Evolutionary conservation across 2,329 filamentous ascomycete species (phyloP), one percentile per base, ranked within the genome.

Genomic region (Ophiosphaerella korrae): DNA sequence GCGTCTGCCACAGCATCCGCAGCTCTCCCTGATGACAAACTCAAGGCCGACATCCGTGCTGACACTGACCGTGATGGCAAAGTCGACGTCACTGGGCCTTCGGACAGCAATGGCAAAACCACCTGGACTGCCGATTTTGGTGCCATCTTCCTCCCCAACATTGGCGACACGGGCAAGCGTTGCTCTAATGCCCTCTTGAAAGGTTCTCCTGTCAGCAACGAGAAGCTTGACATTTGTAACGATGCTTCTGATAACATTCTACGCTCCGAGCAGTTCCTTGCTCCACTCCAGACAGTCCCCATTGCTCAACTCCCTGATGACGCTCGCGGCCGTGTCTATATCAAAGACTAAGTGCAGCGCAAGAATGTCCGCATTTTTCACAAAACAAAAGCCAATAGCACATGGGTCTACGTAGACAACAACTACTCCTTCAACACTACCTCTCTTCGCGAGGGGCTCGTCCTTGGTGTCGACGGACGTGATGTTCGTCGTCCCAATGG

Each of bases 11-110:
- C 26, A 2, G 26, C 26, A 8, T 29, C 26, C 8, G 26, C 26
- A 29, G 26, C 26, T 29, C 26, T 29, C 26, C 26, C 8, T 29
- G 26, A 29, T 29, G 26, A 29, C 26, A 29, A 29, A 29, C 26
- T 29, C 26, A 29, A 29, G 26, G 26, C 26, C 26, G 26, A 29
- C 26, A 29, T 29, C 26, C 26, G 26, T 29, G 26, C 26, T 29
- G 74, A 76, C 50, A 73, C 64, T 7, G 75, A 76, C 44, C 69
- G 74, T 1, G 74, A 76, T 37, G 73, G 73, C 7, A 37, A 47
- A 0, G 62, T 74, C 29, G 70, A 74, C 50, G 38, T 56, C 5
- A n/a, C 13, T 36, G 50, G 53, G 21, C 16, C 40, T 2, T 48
- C 53, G 0, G 72, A 75, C 34, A 14, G 54, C 0, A 9, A n/a